A percentile compares a stretch with the other conserved stretches of the same genome.
Evolutionary conservation across 148 eudicot genomes (phyloP).

Genomic region (Cornus suecica): DNA sequence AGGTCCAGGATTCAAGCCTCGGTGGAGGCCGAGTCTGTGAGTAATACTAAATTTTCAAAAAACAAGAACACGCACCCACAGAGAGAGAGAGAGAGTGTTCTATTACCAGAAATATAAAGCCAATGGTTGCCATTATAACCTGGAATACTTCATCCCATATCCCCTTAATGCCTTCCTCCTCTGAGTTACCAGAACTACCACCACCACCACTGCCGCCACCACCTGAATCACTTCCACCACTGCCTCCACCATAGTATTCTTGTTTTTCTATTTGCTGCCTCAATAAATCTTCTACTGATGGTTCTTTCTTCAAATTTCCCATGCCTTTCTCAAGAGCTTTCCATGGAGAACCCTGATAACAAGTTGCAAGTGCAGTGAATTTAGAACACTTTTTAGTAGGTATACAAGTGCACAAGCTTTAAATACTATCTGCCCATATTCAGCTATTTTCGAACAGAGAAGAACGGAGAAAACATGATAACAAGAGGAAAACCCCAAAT

Average conservation of each 20-base stretch:
- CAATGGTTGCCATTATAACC: constrained; percentile 61
- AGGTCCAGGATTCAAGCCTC: too few relatives aligned
- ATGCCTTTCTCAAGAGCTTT: constrained; percentile 59
- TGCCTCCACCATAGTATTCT: constrained; percentile 52
- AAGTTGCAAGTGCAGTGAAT: background rate
- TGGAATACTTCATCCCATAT: constrained; percentile 53
- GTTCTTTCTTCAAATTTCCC: constrained; percentile 52
- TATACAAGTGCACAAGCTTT: background rate
- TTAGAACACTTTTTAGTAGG: background rate
- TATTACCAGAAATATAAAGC: constrained; percentile 65
- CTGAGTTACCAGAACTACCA: constrained; percentile 44
- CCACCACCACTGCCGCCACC: constrained; percentile 38
- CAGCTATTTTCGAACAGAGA: background rate
- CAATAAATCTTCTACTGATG: constrained; percentile 64
- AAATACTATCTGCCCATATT: background rate
- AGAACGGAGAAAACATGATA: background rate
- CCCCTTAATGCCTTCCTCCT: constrained; percentile 44
- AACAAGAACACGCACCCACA: too few relatives aligned
- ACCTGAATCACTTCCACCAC: constrained; percentile 36
- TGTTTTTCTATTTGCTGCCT: constrained; percentile 56
- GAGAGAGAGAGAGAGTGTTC: background rate
- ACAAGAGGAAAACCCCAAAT: background rate
- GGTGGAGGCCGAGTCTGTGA: too few relatives aligned
- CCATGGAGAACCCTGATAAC: constrained; percentile 61
- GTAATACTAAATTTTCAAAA: too few relatives aligned